phyloP scores from a whole-genome alignment of 2,329 filamentous ascomycete genomes.

The Beauveria pseudobassiana region DNA sequence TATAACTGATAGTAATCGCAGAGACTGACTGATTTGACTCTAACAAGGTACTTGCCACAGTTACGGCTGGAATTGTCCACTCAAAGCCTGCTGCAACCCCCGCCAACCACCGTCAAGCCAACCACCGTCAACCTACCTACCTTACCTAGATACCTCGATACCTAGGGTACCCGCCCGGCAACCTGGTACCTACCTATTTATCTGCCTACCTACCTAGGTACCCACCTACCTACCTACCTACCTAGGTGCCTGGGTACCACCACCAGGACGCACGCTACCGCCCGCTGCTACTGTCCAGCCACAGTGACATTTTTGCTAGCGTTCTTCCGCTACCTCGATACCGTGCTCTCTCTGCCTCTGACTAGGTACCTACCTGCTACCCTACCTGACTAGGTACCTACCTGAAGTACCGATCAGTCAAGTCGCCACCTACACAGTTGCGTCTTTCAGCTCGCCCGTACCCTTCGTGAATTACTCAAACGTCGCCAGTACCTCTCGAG shows the following conservation, averaged over 20 bases:
- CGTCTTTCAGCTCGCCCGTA: neutral
- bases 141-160: too few species aligned
- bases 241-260: neutral
- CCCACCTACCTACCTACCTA: too few species aligned
- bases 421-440: constrained; percentile 10
- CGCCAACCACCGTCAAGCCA: too few species aligned
- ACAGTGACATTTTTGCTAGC: neutral
- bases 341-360: neutral
- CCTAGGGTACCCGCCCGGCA: neutral
- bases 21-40: neutral
- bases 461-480: constrained; percentile 2
- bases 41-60: neutral
- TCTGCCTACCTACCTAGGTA: too few species aligned
- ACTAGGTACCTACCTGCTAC: neutral
- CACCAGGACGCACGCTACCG: neutral
- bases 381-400: too few species aligned
- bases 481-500: neutral
- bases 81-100: neutral
- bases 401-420: neutral
- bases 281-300: neutral
- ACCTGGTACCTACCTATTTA: too few species aligned
- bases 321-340: neutral
- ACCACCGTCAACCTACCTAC: too few species aligned
- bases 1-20: neutral
- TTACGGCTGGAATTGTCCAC: neutral